Base-by-base conservation (phyloP, 176 grass and related monocot species). In the Otatea glauca region DNA sequence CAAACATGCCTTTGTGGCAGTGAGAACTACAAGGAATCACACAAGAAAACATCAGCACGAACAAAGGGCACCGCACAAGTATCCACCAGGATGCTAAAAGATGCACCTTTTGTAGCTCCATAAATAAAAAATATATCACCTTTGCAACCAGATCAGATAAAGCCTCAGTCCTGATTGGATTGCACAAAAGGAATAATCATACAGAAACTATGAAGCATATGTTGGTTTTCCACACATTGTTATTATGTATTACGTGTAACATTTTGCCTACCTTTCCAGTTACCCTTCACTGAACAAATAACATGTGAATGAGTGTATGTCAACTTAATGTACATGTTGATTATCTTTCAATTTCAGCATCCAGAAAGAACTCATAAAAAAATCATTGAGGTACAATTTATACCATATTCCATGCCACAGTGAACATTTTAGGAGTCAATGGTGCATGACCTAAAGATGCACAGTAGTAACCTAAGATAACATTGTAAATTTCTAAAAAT, bases 351-450 rank as follows among this genome's bases (percentile, higher is more conserved):
- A 64, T 41, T 34, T 62, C 45, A 55, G 53, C 23, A 76, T 55
- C 17, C 34, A 76, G 20, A 47, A 76, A 32, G 42, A 42, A 13
- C 11, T 43, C 7, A 80, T 3, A 53, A 73, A 63, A 0, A 51
- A 32, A 24, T 81, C 41, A 82, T 29, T 32, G 43, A 83, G 16
- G 0, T 42, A 11, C 35, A 18, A 42, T 43, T 87, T 78, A 65
- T 61, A 45, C 8, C 24, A 70, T 58, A 64, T 45, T 75, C 37
- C 54, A 49, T 68, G 50, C 50, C 41, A 78, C 10, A 58, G 4
- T 6, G 38, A 8, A 9, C 76, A 53, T 67, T 41, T 68, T 61
- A 80, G 29, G 29, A 29, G 29, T 29, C 29, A 29, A 29, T 81
- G 65, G 54, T 77, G 64, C 62, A 47, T 38, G 51, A 61, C 3